Evolutionary conservation across 1,284 basidiomycete species (phyloP).

Genomic region (Anthracocystis walkeri): DNA sequence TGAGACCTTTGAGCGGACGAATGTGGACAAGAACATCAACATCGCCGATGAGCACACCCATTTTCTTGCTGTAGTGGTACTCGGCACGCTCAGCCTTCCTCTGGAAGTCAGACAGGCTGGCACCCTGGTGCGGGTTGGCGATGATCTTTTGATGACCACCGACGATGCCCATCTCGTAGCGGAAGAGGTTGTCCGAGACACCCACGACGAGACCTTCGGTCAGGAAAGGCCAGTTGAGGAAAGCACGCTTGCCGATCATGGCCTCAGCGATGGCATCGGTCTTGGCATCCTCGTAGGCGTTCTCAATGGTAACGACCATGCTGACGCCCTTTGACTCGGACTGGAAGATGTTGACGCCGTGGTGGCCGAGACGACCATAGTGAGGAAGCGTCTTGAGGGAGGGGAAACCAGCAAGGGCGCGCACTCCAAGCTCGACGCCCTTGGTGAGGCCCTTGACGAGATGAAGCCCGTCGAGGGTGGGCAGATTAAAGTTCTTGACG

Average conservation of each 20-base stretch:
- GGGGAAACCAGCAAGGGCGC: conserved; percentile 94
- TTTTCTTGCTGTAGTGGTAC: conserved; percentile 86
- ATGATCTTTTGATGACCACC: conserved; percentile 52
- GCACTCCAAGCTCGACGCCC: conserved; percentile 86
- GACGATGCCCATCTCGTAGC: conserved; percentile 73
- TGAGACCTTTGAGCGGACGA: conserved; percentile 77
- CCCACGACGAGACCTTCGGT: conserved; percentile 89
- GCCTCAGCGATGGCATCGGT: conserved; percentile 79
- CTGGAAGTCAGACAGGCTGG: conserved; percentile 73
- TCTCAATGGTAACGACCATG: conserved; percentile 87
- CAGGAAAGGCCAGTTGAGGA: conserved; percentile 92
- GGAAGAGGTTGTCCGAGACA: conserved; percentile 88
- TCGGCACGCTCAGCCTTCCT: conserved; percentile 75
- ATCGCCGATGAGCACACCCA: conserved; percentile 84
- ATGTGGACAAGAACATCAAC: conserved; percentile 71
- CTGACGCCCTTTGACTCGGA: conserved; percentile 89
- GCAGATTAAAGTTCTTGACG: conserved; percentile 82
- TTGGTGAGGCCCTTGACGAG: conserved; percentile 87
- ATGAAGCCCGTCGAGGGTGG: conserved; percentile 83
- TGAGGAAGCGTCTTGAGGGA: conserved; percentile 90
- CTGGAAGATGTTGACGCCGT: conserved; percentile 94
- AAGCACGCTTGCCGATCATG: conserved; percentile 77
- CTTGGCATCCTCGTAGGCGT: conserved; percentile 76
- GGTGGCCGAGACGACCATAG: conserved; percentile 80
- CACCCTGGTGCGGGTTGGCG: conserved; percentile 48